Percentiles rank a stretch among this genome's conserved stretches.
Conservation (phyloP, 352 stramenopile species). For the Sclerospora graminicola region DNA sequence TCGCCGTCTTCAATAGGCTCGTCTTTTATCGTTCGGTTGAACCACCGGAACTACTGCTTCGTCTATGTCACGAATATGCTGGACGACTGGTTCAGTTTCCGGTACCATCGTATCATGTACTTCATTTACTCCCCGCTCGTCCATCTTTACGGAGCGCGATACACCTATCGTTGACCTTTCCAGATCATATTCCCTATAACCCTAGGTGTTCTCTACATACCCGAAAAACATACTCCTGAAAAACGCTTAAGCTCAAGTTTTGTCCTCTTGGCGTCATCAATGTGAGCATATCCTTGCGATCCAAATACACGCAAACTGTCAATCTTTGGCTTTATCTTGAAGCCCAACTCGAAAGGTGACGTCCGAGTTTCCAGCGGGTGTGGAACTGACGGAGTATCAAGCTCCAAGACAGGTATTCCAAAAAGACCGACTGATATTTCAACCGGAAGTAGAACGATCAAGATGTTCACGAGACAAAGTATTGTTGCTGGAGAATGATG, state of each 20-base stretch:
- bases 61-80: too few relatives aligned
- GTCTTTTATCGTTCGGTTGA: not conserved
- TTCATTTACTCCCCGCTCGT: conserved; percentile 1
- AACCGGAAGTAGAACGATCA: not conserved
- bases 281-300: conserved; percentile 1
- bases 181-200: not conserved
- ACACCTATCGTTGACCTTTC: not conserved
- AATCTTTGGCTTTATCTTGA: not conserved
- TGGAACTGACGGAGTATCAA: not conserved
- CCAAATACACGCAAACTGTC: conserved; percentile 5
- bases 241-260: conserved; percentile 2
- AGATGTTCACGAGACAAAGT: not conserved
- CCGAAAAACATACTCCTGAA: conserved; percentile 3
- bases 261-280: conserved; percentile 2
- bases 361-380: not conserved
- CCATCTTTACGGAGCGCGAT: not conserved
- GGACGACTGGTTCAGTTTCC: too few relatives aligned
- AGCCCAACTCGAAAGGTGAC: not conserved
- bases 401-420: not conserved
- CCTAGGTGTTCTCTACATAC: conserved; percentile 1
- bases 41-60: too few relatives aligned
- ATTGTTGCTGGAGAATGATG: not conserved
- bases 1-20: too few relatives aligned
- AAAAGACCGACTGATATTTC: not conserved
- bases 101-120: too few relatives aligned